Evolutionary conservation across 805 yeast genomes (phyloP), one percentile per base, ranked within the genome.

Genomic region (Metschnikowia noctiluminum): DNA sequence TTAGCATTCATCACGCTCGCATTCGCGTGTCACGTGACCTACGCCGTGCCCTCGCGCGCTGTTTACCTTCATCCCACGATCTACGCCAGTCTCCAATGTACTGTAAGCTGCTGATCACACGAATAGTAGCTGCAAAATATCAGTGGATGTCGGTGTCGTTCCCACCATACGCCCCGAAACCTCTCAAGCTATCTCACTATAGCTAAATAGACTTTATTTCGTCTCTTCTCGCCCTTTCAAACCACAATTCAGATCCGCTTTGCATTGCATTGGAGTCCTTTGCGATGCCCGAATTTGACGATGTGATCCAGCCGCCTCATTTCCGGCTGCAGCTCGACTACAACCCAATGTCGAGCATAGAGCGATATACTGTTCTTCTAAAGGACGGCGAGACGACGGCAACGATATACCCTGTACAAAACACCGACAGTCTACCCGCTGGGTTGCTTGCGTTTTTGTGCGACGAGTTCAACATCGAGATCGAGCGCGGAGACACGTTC

Each of bases 321-420:
- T 76, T 64, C 61, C 62, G 78, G 56, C 75, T 71, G 8, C 78
- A 64, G 58, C 64, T 66, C 43, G 77, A 67, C 35, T 73, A 68
- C 58, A 60, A 57, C 40, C 62, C 71, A 1, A 65, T 61, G 35
- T 59, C 68, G 21, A 62, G 58, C 15, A 75, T 82, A 31, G 82
- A 78, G 44, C 81, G 94, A 7, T 82, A 84, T 58, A 88, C 96
- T 1, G 88, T 89, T 2, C 69, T 89, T 11, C 72, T 90, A 28
- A 85, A 87, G 61, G 97, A 91, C 65, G 89, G 92, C 14, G 94
- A 88, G 56, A 90, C 97, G 1, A 82, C 91, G 0, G 97, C 97
- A 1, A 91, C 97, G 3, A 84, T 94, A 50, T 89, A 89, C 62
- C 98, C 99, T 4, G 79, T 92, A 12, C 77, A 81, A 49, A 78